Conservation (phyloP, 2,329 filamentous ascomycete species). For the Bisporella sp. region DNA sequence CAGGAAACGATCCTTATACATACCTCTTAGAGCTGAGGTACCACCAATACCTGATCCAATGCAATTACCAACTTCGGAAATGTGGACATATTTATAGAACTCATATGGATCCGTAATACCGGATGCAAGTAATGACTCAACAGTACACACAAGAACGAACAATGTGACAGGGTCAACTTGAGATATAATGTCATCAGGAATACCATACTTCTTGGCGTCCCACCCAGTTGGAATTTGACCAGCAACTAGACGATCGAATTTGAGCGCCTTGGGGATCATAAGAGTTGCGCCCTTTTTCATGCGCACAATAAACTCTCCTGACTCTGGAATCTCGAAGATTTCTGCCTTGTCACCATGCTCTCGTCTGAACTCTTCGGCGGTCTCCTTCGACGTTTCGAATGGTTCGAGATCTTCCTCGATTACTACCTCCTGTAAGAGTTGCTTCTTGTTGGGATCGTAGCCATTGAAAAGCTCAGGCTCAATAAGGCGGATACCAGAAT, state of each 20-base stretch:
- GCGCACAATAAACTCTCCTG: conserved; percentile 88
- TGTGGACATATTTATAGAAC: conserved; percentile 99
- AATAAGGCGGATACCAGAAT: conserved; percentile 94
- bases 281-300: conserved; percentile 93
- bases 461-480: conserved; percentile 95
- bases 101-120: conserved; percentile 99
- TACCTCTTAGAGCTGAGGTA: conserved; percentile 82
- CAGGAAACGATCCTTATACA: conserved; percentile 97
- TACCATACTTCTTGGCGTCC: conserved; percentile 93
- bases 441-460: conserved; percentile 98
- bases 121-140: conserved; percentile 81
- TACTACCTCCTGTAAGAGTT: conserved; percentile 94
- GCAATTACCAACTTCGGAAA: conserved; percentile 97
- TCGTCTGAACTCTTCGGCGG: conserved; percentile 92
- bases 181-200: conserved; percentile 94
- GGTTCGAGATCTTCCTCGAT: conserved; percentile 96
- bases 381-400: conserved; percentile 96
- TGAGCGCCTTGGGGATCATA: conserved; percentile 92
- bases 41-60: conserved; percentile 98
- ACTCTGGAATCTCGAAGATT: conserved; percentile 89
- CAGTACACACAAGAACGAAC: conserved; percentile 89
- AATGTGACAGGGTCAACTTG: conserved; percentile 96
- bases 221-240: conserved; percentile 96
- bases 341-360: conserved; percentile 98
- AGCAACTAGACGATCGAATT: conserved; percentile 94